These are phyloP conservation scores for Inga oerstediana DNA, from an alignment of 306 rosid species.

Conservation along the genomic window DNA sequence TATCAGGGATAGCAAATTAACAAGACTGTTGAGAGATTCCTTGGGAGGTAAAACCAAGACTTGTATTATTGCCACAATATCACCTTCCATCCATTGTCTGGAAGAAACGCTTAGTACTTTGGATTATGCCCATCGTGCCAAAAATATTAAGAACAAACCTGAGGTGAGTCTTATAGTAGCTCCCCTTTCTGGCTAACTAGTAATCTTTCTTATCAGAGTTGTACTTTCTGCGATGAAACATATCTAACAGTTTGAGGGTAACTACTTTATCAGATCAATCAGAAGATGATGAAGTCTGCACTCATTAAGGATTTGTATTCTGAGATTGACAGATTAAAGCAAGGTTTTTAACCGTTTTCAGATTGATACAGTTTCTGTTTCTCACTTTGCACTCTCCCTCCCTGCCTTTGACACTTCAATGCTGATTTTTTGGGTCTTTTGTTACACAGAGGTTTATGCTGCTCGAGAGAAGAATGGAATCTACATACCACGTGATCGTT, in stretches of 20 bases:
- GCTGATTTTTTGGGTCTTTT: slow-evolving; percentile 16
- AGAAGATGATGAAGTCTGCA: slow-evolving; percentile 99
- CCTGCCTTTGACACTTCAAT: slow-evolving; percentile 3
- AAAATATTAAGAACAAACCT: slow-evolving; percentile 98
- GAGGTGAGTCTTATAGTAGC: slow-evolving; percentile 67
- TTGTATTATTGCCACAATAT: slow-evolving; percentile 94
- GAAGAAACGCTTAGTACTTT: slow-evolving; percentile 99
- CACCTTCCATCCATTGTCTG: slow-evolving; percentile 97
- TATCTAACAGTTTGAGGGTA: slow-evolving; percentile 35
- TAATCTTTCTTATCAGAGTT: slow-evolving; percentile 10
- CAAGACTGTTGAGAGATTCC: slow-evolving; percentile 93
- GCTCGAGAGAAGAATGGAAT: slow-evolving; percentile 99
- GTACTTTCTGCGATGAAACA: slow-evolving; percentile 7
- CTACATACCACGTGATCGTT: slow-evolving; percentile 99
- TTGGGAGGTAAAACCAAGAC: slow-evolving; percentile 99
- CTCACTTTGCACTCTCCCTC: slow-evolving; percentile 14
- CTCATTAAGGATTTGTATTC: slow-evolving; percentile 94
- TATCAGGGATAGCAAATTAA: slow-evolving; percentile 95
- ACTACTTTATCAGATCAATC: slow-evolving; percentile 72
- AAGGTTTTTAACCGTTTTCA: slow-evolving; percentile 60
- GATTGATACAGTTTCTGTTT: slow-evolving; percentile 27
- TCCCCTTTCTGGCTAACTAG: slow-evolving; percentile 28
- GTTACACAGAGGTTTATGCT: slow-evolving; percentile 90
- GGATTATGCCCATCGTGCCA: slow-evolving; percentile 99
- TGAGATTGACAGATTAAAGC: slow-evolving; percentile 95